These are phyloP conservation scores for Melanogaster broomeanus DNA, from an alignment of 768 basidiomycete species.

Conservation along the genomic window DNA sequence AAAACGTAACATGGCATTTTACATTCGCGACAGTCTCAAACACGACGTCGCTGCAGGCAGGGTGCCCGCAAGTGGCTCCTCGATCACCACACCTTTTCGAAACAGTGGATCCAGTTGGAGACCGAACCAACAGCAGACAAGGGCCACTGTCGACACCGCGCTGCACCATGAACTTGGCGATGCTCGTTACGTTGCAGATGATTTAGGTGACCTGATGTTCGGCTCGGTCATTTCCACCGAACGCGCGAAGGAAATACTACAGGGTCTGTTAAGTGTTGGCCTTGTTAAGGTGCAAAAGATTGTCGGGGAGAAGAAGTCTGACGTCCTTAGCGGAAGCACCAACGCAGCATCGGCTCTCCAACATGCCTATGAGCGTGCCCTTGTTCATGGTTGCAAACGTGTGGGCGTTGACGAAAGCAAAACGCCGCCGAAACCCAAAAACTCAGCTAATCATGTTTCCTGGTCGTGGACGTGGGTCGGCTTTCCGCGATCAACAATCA, in stretches of 20 bases:
- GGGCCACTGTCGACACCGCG: too few relatives aligned
- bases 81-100: too few relatives aligned
- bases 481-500: not conserved
- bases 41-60: too few relatives aligned
- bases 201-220: constrained; percentile 3
- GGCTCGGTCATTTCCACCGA: not conserved
- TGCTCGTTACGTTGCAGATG: not conserved
- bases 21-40: too few relatives aligned
- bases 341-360: not conserved
- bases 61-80: too few relatives aligned
- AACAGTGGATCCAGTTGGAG: too few relatives aligned
- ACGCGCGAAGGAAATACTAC: not conserved
- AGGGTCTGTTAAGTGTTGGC: not conserved
- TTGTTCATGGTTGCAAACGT: not conserved
- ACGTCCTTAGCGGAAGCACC: not conserved
- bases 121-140: too few relatives aligned
- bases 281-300: not conserved
- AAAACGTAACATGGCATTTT: too few relatives aligned
- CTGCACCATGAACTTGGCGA: not conserved
- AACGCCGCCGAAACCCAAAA: not conserved
- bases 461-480: not conserved
- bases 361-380: not conserved
- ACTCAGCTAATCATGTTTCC: not conserved
- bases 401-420: not conserved
- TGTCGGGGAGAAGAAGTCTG: too few relatives aligned